These are phyloP conservation scores for Penicillium bovifimosum DNA, from an alignment of 495 filamentous ascomycete genomes.

Conservation along the genomic window DNA sequence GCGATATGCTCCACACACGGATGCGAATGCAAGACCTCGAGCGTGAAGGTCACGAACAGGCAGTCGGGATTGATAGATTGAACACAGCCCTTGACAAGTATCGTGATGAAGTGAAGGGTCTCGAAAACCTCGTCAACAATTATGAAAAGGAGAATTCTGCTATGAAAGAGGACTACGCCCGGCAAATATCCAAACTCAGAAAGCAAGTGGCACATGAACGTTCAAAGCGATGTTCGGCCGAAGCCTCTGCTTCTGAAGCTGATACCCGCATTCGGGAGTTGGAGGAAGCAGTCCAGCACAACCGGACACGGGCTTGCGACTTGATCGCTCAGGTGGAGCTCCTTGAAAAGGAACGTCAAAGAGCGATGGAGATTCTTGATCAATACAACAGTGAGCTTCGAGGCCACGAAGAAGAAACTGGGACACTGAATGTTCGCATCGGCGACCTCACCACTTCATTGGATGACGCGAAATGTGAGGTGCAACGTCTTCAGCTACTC, in stretches of 20 bases:
- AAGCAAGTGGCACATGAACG: slow-evolving; percentile 34
- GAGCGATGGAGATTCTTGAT: slow-evolving; percentile 23
- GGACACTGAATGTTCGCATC: slow-evolving; percentile 36
- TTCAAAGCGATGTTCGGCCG: slow-evolving; percentile 30
- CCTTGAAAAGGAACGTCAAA: slow-evolving; percentile 29
- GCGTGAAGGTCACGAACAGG: slow-evolving; percentile 50
- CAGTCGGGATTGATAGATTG: slow-evolving; percentile 53
- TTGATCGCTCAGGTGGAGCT: slow-evolving; percentile 28
- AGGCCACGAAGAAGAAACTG: slow-evolving; percentile 40
- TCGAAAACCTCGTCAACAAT: slow-evolving; percentile 54
- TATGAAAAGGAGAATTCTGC: slow-evolving; percentile 52
- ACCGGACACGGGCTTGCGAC: slow-evolving; percentile 33
- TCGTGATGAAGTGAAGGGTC: slow-evolving; percentile 53
- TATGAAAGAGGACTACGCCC: slow-evolving; percentile 23
- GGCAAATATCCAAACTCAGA: slow-evolving; percentile 39
- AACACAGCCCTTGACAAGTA: slow-evolving; percentile 59
- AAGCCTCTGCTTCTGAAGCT: slow-evolving; percentile 30
- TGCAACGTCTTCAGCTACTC: slow-evolving; percentile 25
- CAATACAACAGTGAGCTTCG: slow-evolving; percentile 25
- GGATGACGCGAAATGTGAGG: slow-evolving; percentile 27
- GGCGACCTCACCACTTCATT: slow-evolving; percentile 37
- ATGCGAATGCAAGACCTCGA: slow-evolving; percentile 46
- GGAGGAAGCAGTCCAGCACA: slow-evolving; percentile 31
- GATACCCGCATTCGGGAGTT: slow-evolving; percentile 37
- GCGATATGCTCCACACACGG: slow-evolving; percentile 42